phyloP scores from a whole-genome alignment of 495 filamentous ascomycete genomes.

The Aspergillus biplanus region DNA sequence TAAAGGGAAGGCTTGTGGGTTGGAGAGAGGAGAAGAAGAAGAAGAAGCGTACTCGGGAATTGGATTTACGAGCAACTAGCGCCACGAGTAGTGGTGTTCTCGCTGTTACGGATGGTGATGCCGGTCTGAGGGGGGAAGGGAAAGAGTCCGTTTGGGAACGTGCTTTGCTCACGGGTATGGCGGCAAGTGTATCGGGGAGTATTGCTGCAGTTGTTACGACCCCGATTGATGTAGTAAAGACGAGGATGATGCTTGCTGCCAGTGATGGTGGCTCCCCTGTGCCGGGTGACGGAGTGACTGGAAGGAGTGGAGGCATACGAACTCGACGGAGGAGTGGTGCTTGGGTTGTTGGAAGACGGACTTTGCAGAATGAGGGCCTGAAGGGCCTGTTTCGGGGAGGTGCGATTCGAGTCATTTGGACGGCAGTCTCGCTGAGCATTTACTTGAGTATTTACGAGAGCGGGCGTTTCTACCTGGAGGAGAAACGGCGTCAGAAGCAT shows the following conservation, averaged over 20 bases:
- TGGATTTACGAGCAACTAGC: no score
- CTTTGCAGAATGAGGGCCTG: slow-evolving; percentile 65
- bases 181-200: slow-evolving; percentile 70
- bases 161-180: slow-evolving; percentile 67
- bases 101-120: not conserved
- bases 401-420: slow-evolving; percentile 75
- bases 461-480: slow-evolving; percentile 70
- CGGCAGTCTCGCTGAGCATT: slow-evolving; percentile 75
- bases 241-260: slow-evolving; percentile 70
- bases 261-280: slow-evolving; percentile 17
- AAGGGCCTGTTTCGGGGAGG: slow-evolving; percentile 80
- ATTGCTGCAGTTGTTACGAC: slow-evolving; percentile 75
- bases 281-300: not conserved
- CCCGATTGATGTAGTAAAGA: slow-evolving; percentile 85
- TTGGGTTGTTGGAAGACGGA: slow-evolving; percentile 61
- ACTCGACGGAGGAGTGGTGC: slow-evolving; percentile 26
- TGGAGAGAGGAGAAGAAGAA: slow-evolving; percentile 21
- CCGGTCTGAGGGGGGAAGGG: not conserved
- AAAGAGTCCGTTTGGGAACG: slow-evolving; percentile 54
- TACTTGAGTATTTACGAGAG: slow-evolving; percentile 89
- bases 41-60: not conserved
- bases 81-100: not conserved
- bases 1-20: slow-evolving; percentile 50
- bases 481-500: slow-evolving; percentile 29
- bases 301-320: slow-evolving; percentile 25